Evolutionary conservation across 2,329 filamentous ascomycete genomes (phyloP), one percentile per base, ranked within the genome.

Genomic region (Hortaea werneckii): DNA sequence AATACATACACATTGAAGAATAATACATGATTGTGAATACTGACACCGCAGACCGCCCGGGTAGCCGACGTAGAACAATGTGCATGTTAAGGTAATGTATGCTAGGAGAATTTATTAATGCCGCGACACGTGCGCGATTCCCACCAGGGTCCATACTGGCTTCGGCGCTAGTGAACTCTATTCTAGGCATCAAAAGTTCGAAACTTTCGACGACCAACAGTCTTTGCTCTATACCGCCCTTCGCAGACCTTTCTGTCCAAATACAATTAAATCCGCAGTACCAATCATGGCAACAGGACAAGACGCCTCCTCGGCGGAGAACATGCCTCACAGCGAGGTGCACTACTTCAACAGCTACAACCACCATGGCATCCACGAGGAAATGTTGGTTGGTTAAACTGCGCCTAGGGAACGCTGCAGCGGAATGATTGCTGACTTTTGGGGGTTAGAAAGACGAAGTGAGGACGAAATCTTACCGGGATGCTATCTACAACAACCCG

Each of bases 311-410:
- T 20, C 20, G 20, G 20, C 85, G 68, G 80, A 82, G 30, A 54
- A 72, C 58, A 82, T 95, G 78, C 84, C 86, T 66, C 89, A 95
- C 73, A 92, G 89, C 54, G 92, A 98, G 76, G 88, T 94, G 69
- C 92, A 96, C 70, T 98, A 96, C 76, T 96, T 96, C 75, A 96
- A 95, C 74, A 95, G 89, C 70, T 96, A 96, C 69, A 94, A 96
- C 68, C 92, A 96, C 72, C 90, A 96, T 78, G 90, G 87, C 66
- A 95, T 95, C 65, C 89, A 95, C 68, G 89, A 95, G 75, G 89
- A 95, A 73, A 95, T 95, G 89, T 76, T 95, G 82, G 87, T 94
- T 58, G 53, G 50, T 45, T 42, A 46, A 48, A 28, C 41, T 46
- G 39, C 35, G 7, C 38, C 26, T 5, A 2, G 43, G 45, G 47